Evolutionary conservation across 495 filamentous ascomycete species (phyloP), one percentile per base, ranked within the genome.

Genomic region (Aspergillus baeticus): DNA sequence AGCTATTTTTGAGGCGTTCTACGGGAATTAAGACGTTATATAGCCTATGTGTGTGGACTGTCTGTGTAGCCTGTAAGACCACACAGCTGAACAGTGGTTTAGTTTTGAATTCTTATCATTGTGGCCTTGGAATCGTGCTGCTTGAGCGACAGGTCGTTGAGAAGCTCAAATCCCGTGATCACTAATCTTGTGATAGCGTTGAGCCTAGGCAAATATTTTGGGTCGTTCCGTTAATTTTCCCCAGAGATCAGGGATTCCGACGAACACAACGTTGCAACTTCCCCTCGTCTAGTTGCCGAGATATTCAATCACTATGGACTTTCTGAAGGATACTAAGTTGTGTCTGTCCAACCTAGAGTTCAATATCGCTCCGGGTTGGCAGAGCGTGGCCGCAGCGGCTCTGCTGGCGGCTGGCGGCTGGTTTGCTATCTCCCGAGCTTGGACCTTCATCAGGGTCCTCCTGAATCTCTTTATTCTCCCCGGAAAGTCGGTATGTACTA

Each of bases 401-500:
- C 64, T 78, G 23, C 69, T 77, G 15, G 79, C 72, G 44, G 68
- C 87, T 45, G 88, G 88, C 39, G 75, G 82, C 39, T 67, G 88
- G 44, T 84, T 77, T 59, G 57, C 90, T 33, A 73, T 76, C 54
- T 75, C 64, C 54, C 80, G 83, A 60, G 68, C 84, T 47, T 67
- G 85, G 57, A 84, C 75, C 63, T 86, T 88, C 67, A 58, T 87
- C 45, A 76, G 81, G 43, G 74, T 95, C 17, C 56, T 96, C 35
- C 66, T 89, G 41, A 88, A 84, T 69, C 67, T 92, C 41, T 96
- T 96, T 67, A 70, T 98, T 47, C 76, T 97, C 41, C 84, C 84
- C 18, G 85, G 84, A 39, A 79, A 75, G 57, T 70, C 81, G 47
- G 84, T 87, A 80, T 41, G 79, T 72, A 23, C 17, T n/a, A 20